Evolutionary conservation across 2,329 filamentous ascomycete species (phyloP), one percentile per base, ranked within the genome.

Genomic region (Aspergillus pseudonomiae): DNA sequence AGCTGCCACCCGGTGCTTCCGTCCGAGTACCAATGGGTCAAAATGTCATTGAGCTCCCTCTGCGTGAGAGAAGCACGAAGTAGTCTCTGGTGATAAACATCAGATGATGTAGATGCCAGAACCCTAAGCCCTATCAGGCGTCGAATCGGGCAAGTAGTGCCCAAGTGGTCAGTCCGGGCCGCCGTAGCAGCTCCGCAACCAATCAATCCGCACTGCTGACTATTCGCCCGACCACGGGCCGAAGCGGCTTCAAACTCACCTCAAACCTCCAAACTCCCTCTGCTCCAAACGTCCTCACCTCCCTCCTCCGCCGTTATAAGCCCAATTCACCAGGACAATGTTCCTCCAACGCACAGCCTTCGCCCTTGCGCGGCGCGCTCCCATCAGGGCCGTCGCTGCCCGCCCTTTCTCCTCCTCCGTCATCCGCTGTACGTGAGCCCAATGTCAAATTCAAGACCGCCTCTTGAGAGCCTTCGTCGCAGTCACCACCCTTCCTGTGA

Each of bases 291-390:
- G 66, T 67, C 68, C 56, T 68, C 64, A 58, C 50, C 60, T 36
- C 65, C 61, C 65, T 67, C 61, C 60, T 67, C 68, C 69, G 63
- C 62, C 68, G 66, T 67, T 67, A 69, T 65, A 60, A 65, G 65
- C 64, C 55, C 65, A 57, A 52, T 63, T 61, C 63, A 69, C 66
- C 65, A 68, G 73, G 73, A 76, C 73, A 75, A 83, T 82, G 81
- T 82, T 81, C 77, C 77, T 78, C 69, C 79, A 79, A 75, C 81
- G 79, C 72, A 78, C 79, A 71, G 80, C 77, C 70, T 78, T 79
- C 74, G 75, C 78, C 71, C 75, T 82, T 67, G 81, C 78, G 61
- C 77, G 79, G 77, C 81, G 80, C 72, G 75, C 79, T 66, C 80
- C 80, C 61, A 70, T 77, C 69, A 73, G 78, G 71, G 75, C 78